A percentile compares a stretch with the other conserved stretches of the same genome.
Evolutionary conservation across 768 basidiomycete genomes (phyloP).

Genomic region (Calocybe indica): DNA sequence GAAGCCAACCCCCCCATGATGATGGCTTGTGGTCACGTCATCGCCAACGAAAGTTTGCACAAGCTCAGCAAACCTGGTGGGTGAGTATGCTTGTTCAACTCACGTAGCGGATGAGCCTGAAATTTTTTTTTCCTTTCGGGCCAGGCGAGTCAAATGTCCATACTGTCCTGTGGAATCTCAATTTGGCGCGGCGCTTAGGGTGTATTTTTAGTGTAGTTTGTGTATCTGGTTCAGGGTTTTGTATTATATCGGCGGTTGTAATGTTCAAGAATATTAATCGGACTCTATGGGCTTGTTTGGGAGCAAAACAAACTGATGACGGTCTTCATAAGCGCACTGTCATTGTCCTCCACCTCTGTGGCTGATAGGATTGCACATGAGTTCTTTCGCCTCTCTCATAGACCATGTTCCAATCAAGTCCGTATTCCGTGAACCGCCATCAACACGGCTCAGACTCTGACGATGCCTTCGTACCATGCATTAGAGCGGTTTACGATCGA

Average conservation of each 20-base stretch:
- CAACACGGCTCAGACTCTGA: conserved; percentile 7
- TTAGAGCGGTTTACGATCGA: conserved; percentile 35
- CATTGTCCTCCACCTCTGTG: no score
- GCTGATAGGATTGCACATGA: no score
- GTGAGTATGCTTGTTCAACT: conserved; percentile 29
- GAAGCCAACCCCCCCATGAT: conserved; percentile 96
- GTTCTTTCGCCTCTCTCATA: no score
- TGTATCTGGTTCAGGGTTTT: background rate
- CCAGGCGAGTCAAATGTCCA: conserved; percentile 90
- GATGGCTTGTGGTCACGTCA: conserved; percentile 94
- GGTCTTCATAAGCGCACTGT: no score
- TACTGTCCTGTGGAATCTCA: conserved; percentile 87
- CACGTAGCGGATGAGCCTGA: background rate
- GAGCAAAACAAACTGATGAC: no score
- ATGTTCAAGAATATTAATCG: no score
- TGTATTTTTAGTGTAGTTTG: conserved; percentile 47
- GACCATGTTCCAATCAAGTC: conserved; percentile 12
- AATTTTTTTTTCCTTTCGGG: conserved; percentile 6
- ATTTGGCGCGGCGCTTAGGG: conserved; percentile 47
- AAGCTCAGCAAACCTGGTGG: conserved; percentile 82
- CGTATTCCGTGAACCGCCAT: conserved; percentile 6
- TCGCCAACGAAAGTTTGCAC: conserved; percentile 85
- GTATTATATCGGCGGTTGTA: background rate
- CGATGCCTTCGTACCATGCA: conserved; percentile 4
- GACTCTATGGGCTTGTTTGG: no score